Evolutionary conservation across 2,329 filamentous ascomycete species (phyloP).

Genomic region (Nemania diffusa): DNA sequence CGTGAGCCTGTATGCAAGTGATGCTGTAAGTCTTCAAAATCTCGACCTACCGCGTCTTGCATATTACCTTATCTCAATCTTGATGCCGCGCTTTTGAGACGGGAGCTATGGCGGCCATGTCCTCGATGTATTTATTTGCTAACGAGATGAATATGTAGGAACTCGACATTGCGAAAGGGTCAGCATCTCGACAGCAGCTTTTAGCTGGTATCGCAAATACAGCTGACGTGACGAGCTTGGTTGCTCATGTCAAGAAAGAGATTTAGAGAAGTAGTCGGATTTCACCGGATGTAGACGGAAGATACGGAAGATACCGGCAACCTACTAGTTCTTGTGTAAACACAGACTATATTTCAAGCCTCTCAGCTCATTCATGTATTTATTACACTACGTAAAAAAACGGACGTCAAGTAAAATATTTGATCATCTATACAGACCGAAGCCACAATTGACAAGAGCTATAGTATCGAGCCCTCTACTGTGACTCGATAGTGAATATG

Average conservation of each 20-base stretch:
- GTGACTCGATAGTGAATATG: neutral
- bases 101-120: neutral
- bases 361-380: no score
- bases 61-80: neutral
- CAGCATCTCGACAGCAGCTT: slow-evolving; percentile 18
- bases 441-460: neutral
- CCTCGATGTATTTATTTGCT: neutral
- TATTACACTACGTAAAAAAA: neutral
- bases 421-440: neutral
- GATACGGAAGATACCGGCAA: neutral
- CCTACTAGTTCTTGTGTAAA: neutral
- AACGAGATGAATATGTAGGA: slow-evolving; percentile 16
- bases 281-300: no score
- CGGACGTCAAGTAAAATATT: neutral
- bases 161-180: slow-evolving; percentile 11
- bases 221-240: slow-evolving; percentile 19
- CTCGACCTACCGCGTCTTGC: neutral
- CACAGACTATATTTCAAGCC: neutral
- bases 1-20: slow-evolving; percentile 17
- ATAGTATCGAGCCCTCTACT: neutral
- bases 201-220: slow-evolving; percentile 7
- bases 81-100: neutral
- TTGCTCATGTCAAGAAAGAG: slow-evolving; percentile 22
- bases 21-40: slow-evolving; percentile 27
- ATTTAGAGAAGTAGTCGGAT: neutral